phyloP scores from a whole-genome alignment of 306 rosid genomes.

The Chamaecrista fasciculata region DNA sequence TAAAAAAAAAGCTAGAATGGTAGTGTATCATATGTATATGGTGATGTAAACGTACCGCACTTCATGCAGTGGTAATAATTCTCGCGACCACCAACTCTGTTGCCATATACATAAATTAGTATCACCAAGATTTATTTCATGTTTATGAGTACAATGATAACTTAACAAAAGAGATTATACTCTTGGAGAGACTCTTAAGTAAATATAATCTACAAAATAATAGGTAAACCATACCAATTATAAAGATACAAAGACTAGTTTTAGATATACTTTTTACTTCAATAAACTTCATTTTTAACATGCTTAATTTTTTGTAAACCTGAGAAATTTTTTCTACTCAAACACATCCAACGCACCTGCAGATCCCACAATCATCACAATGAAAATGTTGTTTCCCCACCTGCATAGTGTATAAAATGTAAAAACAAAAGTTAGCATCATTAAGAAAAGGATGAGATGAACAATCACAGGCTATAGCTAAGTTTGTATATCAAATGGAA shows the following conservation, averaged over 20 bases:
- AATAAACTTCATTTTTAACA: neutral
- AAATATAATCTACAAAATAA: neutral
- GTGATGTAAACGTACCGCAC: slow-evolving; percentile 68
- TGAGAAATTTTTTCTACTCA: neutral
- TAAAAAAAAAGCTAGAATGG: neutral
- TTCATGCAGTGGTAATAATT: slow-evolving; percentile 86
- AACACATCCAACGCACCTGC: slow-evolving; percentile 57
- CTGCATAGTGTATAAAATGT: slow-evolving; percentile 45
- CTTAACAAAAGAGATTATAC: neutral
- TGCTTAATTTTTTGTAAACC: no score
- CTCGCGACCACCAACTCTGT: slow-evolving; percentile 88
- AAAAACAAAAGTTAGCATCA: slow-evolving; percentile 22
- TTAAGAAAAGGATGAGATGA: slow-evolving; percentile 2
- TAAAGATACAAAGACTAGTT: neutral
- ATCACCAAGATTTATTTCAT: slow-evolving; percentile 29
- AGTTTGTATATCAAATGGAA: slow-evolving; percentile 2
- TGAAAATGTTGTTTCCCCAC: slow-evolving; percentile 73
- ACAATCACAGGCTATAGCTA: slow-evolving; percentile 11
- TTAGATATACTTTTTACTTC: neutral
- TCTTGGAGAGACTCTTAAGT: neutral
- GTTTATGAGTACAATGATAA: slow-evolving; percentile 22
- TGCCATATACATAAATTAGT: slow-evolving; percentile 19
- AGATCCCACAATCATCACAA: slow-evolving; percentile 95
- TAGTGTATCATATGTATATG: no score
- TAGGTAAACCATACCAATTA: neutral